Evolutionary conservation across 306 rosid species (phyloP).

Genomic region (Trifolium fragiferum): DNA sequence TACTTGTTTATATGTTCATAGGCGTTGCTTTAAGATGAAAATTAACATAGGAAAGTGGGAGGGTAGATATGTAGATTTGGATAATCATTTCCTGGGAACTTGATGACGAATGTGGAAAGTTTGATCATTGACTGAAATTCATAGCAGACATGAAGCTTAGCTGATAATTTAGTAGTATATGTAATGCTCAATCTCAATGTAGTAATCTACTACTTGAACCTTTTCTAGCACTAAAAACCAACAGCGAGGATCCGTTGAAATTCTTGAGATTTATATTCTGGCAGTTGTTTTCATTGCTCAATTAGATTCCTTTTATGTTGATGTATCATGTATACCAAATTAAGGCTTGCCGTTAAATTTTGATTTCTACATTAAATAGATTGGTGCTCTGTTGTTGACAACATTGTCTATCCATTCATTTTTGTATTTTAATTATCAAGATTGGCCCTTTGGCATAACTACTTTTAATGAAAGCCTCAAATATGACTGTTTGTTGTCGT

Average conservation of each 20-base stretch:
- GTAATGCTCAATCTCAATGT: conserved; percentile 13
- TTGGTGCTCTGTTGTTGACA: neutral
- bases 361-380: neutral
- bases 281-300: neutral
- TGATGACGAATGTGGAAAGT: neutral
- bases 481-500: conserved; percentile 2
- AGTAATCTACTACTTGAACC: too few relatives aligned
- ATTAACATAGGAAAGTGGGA: conserved; percentile 15
- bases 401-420: conserved; percentile 2
- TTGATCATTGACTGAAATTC: neutral
- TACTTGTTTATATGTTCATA: conserved; percentile 13
- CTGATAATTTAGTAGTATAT: neutral
- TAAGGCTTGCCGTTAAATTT: neutral
- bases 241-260: neutral
- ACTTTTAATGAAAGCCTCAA: conserved; percentile 2
- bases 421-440: conserved; percentile 17
- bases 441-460: conserved; percentile 5
- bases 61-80: conserved; percentile 12
- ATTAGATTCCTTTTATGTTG: neutral
- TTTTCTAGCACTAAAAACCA: neutral
- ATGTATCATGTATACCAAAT: neutral
- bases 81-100: conserved; percentile 2
- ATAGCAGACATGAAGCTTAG: neutral
- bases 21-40: conserved; percentile 28
- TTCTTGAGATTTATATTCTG: conserved; percentile 2